Conservation (phyloP, 1,139 yeast species). For the Candida tropicalis region DNA sequence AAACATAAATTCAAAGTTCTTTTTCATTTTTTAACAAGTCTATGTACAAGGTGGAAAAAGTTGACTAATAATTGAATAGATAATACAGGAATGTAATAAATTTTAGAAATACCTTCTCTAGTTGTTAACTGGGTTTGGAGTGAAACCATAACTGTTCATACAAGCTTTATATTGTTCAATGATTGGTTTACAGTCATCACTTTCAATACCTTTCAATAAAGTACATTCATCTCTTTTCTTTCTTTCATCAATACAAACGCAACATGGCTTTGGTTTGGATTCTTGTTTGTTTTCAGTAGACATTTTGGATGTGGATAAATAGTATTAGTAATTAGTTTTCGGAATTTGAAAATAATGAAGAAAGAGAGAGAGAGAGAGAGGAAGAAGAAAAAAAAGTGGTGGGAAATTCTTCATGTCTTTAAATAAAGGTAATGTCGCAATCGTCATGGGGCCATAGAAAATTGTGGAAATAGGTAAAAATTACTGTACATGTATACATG, state of each 20-base stretch:
- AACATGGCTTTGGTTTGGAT: slow-evolving; percentile 87
- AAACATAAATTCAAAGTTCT: slow-evolving; percentile 1
- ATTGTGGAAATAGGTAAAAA: slow-evolving; percentile 3
- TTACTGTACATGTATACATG: no score
- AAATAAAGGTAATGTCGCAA: background rate
- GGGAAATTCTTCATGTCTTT: background rate
- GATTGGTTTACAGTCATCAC: slow-evolving; percentile 76
- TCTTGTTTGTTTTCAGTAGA: slow-evolving; percentile 10
- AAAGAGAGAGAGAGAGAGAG: background rate
- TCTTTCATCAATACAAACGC: slow-evolving; percentile 91
- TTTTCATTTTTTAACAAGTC: no score
- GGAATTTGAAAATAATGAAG: background rate
- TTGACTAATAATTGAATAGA: slow-evolving; percentile 1
- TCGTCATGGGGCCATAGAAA: background rate
- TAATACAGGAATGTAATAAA: background rate
- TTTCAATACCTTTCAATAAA: slow-evolving; percentile 78
- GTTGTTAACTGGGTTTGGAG: slow-evolving; percentile 27
- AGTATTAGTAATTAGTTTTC: slow-evolving; percentile 1
- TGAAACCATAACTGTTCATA: slow-evolving; percentile 90
- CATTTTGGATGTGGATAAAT: background rate
- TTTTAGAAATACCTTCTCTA: background rate
- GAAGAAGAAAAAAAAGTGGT: background rate
- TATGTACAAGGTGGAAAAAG: slow-evolving; percentile 12
- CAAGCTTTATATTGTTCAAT: slow-evolving; percentile 76
- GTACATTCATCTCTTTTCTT: slow-evolving; percentile 84